Evolutionary conservation across 805 yeast species (phyloP).

Genomic region (Lachancea lanzarotensis): DNA sequence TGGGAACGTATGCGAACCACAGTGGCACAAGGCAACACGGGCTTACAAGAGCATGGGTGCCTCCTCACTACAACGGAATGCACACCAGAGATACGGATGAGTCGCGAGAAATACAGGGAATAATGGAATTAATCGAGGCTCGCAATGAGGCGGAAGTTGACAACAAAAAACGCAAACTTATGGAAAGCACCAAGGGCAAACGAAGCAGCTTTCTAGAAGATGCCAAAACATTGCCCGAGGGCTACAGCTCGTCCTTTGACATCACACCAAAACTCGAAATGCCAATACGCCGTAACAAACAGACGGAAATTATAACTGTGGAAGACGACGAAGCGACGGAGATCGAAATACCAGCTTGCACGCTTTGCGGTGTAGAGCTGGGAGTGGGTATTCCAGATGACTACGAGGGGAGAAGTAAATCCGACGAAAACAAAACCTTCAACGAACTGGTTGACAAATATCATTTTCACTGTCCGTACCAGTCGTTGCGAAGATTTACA

Average conservation of each 20-base stretch:
- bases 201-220: conserved; percentile 19
- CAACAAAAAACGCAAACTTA: conserved; percentile 18
- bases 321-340: conserved; percentile 24
- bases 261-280: conserved; percentile 19
- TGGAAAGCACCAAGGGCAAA: conserved; percentile 24
- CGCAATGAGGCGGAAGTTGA: conserved; percentile 30
- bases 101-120: conserved; percentile 24
- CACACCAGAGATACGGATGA: conserved; percentile 7
- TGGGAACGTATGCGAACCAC: not conserved
- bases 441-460: conserved; percentile 29
- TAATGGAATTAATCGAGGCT: conserved; percentile 30
- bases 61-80: not conserved
- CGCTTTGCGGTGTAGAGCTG: conserved; percentile 63
- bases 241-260: conserved; percentile 28
- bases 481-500: conserved; percentile 43
- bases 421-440: conserved; percentile 25
- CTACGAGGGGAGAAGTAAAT: conserved; percentile 30
- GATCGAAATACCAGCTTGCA: conserved; percentile 45
- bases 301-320: conserved; percentile 15
- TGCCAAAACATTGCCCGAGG: conserved; percentile 25
- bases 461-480: conserved; percentile 59
- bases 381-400: conserved; percentile 65
- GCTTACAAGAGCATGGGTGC: not conserved
- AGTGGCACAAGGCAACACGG: not conserved
- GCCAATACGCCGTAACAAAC: conserved; percentile 17